Percentiles rank a stretch among this genome's conserved stretches.
These are phyloP conservation scores for Pythium vanterpoolii DNA, from an alignment of 352 stramenopile genomes.

Conservation along the genomic window DNA sequence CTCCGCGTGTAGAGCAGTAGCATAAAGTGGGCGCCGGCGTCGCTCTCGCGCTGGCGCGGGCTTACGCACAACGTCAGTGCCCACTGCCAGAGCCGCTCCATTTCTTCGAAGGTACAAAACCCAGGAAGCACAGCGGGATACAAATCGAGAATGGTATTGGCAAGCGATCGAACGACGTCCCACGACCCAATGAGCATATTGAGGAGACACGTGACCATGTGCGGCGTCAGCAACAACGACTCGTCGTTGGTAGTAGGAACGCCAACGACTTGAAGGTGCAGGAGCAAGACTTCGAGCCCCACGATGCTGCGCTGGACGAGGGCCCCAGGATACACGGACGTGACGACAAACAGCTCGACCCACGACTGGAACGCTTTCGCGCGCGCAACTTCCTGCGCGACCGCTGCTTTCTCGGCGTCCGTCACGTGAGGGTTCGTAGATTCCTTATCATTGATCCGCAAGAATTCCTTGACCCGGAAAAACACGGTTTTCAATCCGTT, in stretches of 20 bases:
- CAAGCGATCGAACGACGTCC: slow-evolving; percentile 70
- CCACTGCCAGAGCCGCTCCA: slow-evolving; percentile 62
- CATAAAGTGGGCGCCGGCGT: slow-evolving; percentile 85
- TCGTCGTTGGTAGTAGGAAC: slow-evolving; percentile 18
- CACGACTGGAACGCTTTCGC: slow-evolving; percentile 58
- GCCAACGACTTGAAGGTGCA: slow-evolving; percentile 77
- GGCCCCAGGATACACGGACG: slow-evolving; percentile 58
- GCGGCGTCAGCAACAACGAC: slow-evolving; percentile 42
- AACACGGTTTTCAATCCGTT: slow-evolving; percentile 76
- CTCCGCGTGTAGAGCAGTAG: slow-evolving; percentile 72
- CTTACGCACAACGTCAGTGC: slow-evolving; percentile 65
- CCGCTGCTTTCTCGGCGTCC: slow-evolving; percentile 12
- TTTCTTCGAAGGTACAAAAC: slow-evolving; percentile 39
- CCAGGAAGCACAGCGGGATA: slow-evolving; percentile 62
- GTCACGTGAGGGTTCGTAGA: slow-evolving; percentile 7
- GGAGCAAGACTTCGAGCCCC: slow-evolving; percentile 63
- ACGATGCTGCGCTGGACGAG: slow-evolving; percentile 69
- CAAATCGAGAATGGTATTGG: slow-evolving; percentile 64
- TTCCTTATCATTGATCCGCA: slow-evolving; percentile 49
- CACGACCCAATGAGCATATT: slow-evolving; percentile 80
- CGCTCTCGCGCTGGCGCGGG: slow-evolving; percentile 77
- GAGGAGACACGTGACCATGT: slow-evolving; percentile 67
- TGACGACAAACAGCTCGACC: slow-evolving; percentile 64
- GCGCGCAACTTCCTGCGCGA: slow-evolving; percentile 29
- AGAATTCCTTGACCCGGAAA: slow-evolving; percentile 66